A percentile compares a stretch with the other conserved stretches of the same genome.
Conservation (phyloP, 78 protist species). For the Planoprotostelium fungivorum region DNA sequence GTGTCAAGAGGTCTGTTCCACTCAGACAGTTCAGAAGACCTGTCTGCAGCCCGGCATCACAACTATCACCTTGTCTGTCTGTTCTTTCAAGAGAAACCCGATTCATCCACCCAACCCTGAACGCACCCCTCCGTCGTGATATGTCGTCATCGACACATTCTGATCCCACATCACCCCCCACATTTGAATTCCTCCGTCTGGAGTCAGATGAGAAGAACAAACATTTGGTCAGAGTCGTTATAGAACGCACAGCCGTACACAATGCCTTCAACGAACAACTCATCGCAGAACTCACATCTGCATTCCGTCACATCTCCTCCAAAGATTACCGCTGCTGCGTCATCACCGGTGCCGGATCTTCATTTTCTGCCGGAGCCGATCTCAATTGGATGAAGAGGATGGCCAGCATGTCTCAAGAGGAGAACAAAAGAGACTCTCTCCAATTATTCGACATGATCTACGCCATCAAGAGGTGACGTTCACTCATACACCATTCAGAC, state of each 20-base stretch:
- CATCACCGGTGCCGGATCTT: not conserved
- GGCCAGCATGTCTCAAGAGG: not conserved
- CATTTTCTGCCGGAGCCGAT: constrained; percentile 12
- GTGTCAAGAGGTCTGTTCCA: too few relatives aligned
- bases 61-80: too few relatives aligned
- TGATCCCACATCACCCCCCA: too few relatives aligned
- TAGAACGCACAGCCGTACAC: not conserved
- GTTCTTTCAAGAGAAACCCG: too few relatives aligned
- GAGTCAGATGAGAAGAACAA: not conserved
- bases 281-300: not conserved
- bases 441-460: not conserved
- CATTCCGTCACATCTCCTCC: not conserved
- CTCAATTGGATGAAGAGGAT: constrained; percentile 1
- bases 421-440: not conserved
- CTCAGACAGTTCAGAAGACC: too few relatives aligned
- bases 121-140: too few relatives aligned
- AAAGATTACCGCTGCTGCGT: not conserved
- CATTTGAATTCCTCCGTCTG: not conserved
- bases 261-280: not conserved
- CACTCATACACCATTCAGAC: not conserved
- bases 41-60: too few relatives aligned
- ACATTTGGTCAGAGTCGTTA: not conserved
- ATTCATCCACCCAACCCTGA: too few relatives aligned
- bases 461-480: not conserved
- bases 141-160: too few relatives aligned